phyloP scores from a whole-genome alignment of 75 land plant species.

The Azolla pinnata region DNA sequence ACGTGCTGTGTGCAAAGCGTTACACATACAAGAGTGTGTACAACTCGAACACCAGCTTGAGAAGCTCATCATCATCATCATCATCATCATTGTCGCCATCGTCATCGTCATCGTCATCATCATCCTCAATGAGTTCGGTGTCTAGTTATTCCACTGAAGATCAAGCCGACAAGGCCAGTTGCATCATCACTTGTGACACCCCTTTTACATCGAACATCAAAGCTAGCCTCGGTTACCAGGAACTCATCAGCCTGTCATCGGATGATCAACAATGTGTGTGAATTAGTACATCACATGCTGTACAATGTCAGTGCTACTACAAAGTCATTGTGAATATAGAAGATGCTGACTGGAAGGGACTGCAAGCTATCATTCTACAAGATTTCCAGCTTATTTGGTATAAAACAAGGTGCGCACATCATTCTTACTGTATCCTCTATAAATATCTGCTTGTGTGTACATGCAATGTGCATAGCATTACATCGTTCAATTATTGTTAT shows the following conservation, averaged over 20 bases:
- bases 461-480: too few relatives aligned
- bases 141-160: neutral
- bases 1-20: slow-evolving; percentile 43
- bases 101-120: slow-evolving; percentile 4
- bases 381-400: too few relatives aligned
- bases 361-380: too few relatives aligned
- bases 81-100: neutral
- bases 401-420: too few relatives aligned
- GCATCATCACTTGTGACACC: neutral
- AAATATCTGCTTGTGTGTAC: too few relatives aligned
- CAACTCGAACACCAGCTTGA: neutral
- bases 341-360: neutral
- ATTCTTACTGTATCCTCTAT: too few relatives aligned
- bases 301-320: neutral
- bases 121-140: neutral
- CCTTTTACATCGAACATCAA: too few relatives aligned
- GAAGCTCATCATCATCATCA: slow-evolving; percentile 1
- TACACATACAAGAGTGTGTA: slow-evolving; percentile 54
- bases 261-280: neutral
- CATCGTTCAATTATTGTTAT: too few relatives aligned
- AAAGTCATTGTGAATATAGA: neutral
- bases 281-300: neutral
- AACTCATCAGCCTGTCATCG: neutral
- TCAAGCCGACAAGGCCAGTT: neutral
- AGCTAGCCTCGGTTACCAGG: too few relatives aligned